Evolutionary conservation across 352 stramenopile genomes (phyloP).

Genomic region (Phytophthora multivora): DNA sequence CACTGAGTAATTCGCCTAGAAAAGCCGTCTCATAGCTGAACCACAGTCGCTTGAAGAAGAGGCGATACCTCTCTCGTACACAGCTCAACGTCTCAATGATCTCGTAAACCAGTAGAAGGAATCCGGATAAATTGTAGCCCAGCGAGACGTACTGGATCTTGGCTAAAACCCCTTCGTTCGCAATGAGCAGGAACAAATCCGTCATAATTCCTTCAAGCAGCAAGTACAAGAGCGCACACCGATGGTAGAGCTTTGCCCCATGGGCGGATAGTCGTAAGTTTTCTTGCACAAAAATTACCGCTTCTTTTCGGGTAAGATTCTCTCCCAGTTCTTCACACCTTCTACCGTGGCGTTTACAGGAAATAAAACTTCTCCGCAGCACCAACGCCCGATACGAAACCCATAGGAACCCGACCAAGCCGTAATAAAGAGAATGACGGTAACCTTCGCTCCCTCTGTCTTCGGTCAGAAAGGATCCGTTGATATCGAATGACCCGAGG

Average conservation of each 20-base stretch:
- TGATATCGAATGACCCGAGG: conserved; percentile 24
- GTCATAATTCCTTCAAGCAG: conserved; percentile 37
- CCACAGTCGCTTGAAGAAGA: conserved; percentile 24
- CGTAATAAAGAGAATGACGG: conserved; percentile 20
- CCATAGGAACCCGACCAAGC: conserved; percentile 16
- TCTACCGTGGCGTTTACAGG: conserved; percentile 17
- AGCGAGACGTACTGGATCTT: conserved; percentile 37
- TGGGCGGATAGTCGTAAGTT: conserved; percentile 21
- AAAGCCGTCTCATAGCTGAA: conserved; percentile 36
- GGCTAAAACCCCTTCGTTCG: conserved; percentile 27
- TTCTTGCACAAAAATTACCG: conserved; percentile 29
- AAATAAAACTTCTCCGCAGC: conserved; percentile 22
- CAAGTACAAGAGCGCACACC: conserved; percentile 21
- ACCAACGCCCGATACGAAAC: conserved; percentile 27
- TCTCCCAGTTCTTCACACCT: conserved; percentile 17
- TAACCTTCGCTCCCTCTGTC: conserved; percentile 15
- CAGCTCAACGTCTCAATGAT: conserved; percentile 24
- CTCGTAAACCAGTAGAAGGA: conserved; percentile 34
- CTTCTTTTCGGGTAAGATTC: conserved; percentile 11
- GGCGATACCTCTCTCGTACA: background rate
- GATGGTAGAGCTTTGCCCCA: conserved; percentile 14
- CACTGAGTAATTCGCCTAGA: conserved; percentile 21
- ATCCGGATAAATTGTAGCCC: conserved; percentile 24
- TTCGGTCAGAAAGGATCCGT: conserved; percentile 12
- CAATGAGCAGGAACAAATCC: conserved; percentile 34